phyloP scores from a whole-genome alignment of 1,284 basidiomycete genomes.

The Stereum hirsutum region DNA sequence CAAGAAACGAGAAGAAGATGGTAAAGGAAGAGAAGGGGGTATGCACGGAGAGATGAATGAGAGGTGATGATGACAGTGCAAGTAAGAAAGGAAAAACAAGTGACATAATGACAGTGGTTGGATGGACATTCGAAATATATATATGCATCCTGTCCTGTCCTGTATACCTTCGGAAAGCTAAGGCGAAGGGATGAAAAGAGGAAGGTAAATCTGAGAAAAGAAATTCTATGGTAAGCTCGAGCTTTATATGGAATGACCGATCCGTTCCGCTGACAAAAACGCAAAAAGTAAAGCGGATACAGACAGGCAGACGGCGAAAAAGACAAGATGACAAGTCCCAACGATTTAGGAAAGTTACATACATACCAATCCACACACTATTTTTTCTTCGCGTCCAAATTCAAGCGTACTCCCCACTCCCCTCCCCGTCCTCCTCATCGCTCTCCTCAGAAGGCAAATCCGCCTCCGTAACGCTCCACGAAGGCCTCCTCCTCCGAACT shows the following conservation, averaged over 20 bases:
- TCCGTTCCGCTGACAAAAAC: no score
- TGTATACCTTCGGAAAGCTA: no score
- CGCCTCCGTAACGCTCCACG: slow-evolving; percentile 17
- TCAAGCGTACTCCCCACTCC: background rate
- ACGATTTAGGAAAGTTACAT: background rate
- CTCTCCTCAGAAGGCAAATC: slow-evolving; percentile 14
- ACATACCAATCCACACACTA: no score
- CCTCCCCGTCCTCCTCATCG: slow-evolving; percentile 16
- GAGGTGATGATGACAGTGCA: background rate
- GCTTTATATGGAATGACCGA: no score
- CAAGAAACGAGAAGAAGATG: background rate
- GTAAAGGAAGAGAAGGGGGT: background rate
- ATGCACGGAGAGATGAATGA: no score
- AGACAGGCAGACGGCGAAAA: background rate
- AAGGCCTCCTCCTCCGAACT: slow-evolving; percentile 26
- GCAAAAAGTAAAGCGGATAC: background rate
- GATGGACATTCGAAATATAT: no score
- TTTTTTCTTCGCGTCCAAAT: no score
- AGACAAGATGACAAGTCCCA: background rate
- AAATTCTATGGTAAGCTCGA: no score
- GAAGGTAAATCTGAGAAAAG: no score
- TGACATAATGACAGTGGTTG: no score
- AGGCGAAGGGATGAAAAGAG: no score
- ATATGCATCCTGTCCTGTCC: no score
- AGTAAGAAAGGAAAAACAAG: background rate